These are phyloP conservation scores for Fusarium sarcochroum DNA, from an alignment of 2,329 filamentous ascomycete genomes.

Conservation along the genomic window DNA sequence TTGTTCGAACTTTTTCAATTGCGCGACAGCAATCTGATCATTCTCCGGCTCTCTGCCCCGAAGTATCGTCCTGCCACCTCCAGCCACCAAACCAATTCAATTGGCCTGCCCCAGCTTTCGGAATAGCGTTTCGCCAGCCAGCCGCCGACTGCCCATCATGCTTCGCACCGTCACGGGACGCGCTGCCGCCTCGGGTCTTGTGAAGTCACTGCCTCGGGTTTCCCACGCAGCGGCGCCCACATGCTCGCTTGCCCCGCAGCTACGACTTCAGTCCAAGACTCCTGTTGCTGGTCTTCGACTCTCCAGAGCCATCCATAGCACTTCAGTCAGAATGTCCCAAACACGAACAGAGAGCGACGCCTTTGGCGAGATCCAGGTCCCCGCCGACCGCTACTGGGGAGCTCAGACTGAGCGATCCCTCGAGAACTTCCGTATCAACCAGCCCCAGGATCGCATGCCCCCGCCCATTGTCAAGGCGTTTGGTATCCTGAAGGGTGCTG, in stretches of 20 bases:
- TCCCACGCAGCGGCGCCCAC: conserved; percentile 44
- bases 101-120: conserved; percentile 28
- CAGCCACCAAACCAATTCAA: conserved; percentile 24
- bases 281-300: conserved; percentile 36
- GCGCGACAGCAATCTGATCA: conserved; percentile 2
- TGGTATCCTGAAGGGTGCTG: conserved; percentile 96
- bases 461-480: conserved; percentile 92
- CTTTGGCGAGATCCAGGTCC: conserved; percentile 96
- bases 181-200: conserved; percentile 46
- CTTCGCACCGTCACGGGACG: conserved; percentile 48
- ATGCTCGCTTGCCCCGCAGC: conserved; percentile 47
- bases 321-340: conserved; percentile 63
- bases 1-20: conserved; percentile 14
- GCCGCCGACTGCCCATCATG: conserved; percentile 44
- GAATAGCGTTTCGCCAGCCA: conserved; percentile 36
- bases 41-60: conserved; percentile 8
- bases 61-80: conserved; percentile 7
- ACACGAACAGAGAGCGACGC: conserved; percentile 94
- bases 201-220: conserved; percentile 46
- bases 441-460: conserved; percentile 98
- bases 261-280: conserved; percentile 40
- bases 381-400: conserved; percentile 96
- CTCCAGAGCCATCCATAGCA: conserved; percentile 58
- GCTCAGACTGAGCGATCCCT: conserved; percentile 97
- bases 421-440: conserved; percentile 99